Base-by-base conservation (phyloP, 371 early-diverging fungal species). In the Mortierella polycephala region DNA sequence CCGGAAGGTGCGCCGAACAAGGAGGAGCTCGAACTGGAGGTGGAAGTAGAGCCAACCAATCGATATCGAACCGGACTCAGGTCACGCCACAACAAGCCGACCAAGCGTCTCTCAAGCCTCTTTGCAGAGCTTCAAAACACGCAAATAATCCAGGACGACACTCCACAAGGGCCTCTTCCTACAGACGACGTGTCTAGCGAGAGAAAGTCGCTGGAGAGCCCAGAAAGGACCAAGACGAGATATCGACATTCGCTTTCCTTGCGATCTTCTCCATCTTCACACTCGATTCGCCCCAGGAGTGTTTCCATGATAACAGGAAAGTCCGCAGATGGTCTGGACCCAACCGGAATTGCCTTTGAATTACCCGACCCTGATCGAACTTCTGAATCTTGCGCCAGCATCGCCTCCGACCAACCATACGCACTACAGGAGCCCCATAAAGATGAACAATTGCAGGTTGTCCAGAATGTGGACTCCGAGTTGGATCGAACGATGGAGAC, bases 401-500 rank as follows among this genome's bases (percentile, higher is more conserved):
- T 59, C 5, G 55, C 69, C 21, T 69, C 69, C 21, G 5, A 18
- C 16, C 62, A 40, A 47, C 42, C 55, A 20, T 45, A 47, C 47
- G 18, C 18, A 16, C 70, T 46, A 7, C 30, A 56, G 44, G 40
- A 8, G n/a, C 21, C 16, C 30, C n/a, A 6, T 44, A 55, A 16
- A 18, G 62, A 45, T 20, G 66, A 58, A 2, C 49, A 44, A 30
- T 30, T 1, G n/a, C 61, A 62, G 23, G 57, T 53, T 21, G 16
- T 46, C 11, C 60, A 60, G 30, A 45, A 52, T 0, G 60, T 62
- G 9, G 69, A 68, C 18, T 44, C 62, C 12, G 79, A 72, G 39
- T 18, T 77, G 65, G 64, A 69, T 23, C 68, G 66, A n/a, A 77
- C 79, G 2, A 72, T 77, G 56, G 69, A 77, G 52, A 69, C 79